Percentiles rank a stretch among this genome's conserved stretches.
These are phyloP conservation scores for Syzygium oleosum DNA, from an alignment of 345 rosid genomes.

Conservation along the genomic window DNA sequence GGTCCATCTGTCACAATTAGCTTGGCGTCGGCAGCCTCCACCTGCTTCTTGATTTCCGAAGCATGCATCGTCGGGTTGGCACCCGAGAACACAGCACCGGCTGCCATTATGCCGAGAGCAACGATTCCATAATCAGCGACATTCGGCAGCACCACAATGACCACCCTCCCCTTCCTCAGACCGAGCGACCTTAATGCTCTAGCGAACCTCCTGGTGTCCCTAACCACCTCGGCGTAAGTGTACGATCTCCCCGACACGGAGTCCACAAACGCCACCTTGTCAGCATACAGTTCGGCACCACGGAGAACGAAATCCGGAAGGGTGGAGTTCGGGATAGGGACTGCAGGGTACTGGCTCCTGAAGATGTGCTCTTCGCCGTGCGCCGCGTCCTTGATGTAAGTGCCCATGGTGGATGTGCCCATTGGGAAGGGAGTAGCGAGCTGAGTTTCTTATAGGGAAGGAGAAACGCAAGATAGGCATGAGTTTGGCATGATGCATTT, in stretches of 20 bases:
- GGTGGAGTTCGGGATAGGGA: slow-evolving; percentile 56
- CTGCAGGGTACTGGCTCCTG: slow-evolving; percentile 50
- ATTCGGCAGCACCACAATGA: slow-evolving; percentile 81
- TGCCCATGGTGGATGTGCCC: slow-evolving; percentile 9
- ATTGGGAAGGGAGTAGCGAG: slow-evolving; percentile 2
- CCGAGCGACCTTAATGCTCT: slow-evolving; percentile 78
- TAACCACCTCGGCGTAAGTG: slow-evolving; percentile 57
- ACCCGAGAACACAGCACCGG: slow-evolving; percentile 87
- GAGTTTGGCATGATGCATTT: not conserved
- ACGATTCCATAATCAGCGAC: slow-evolving; percentile 79
- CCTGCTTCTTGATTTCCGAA: slow-evolving; percentile 79
- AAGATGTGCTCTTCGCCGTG: slow-evolving; percentile 38
- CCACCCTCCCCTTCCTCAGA: slow-evolving; percentile 72
- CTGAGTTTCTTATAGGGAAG: not conserved
- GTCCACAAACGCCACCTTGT: slow-evolving; percentile 81
- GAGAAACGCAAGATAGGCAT: not conserved
- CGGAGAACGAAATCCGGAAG: slow-evolving; percentile 82
- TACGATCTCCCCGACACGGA: slow-evolving; percentile 61
- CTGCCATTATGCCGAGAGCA: slow-evolving; percentile 84
- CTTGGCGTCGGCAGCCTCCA: slow-evolving; percentile 71
- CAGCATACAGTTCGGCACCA: slow-evolving; percentile 55
- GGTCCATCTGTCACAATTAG: slow-evolving; percentile 57
- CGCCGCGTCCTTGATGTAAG: not conserved
- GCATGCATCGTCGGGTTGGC: slow-evolving; percentile 73
- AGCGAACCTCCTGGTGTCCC: slow-evolving; percentile 61